phyloP scores from a whole-genome alignment of 2,329 filamentous ascomycete genomes.

The Endocalyx cinctus region DNA sequence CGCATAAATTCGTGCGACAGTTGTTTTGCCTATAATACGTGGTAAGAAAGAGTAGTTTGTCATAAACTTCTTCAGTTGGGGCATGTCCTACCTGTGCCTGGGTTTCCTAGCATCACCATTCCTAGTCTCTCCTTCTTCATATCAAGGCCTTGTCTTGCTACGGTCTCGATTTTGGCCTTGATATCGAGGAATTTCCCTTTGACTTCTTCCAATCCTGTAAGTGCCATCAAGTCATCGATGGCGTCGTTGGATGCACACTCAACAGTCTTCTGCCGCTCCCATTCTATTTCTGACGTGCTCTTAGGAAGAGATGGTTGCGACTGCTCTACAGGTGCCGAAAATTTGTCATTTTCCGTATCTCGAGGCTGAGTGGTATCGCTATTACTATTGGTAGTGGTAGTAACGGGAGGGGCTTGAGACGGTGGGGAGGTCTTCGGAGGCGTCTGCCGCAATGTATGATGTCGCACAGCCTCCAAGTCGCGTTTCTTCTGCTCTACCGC shows the following conservation, averaged over 20 bases:
- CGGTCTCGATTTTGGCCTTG: constrained; percentile 51
- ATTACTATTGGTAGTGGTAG: neutral
- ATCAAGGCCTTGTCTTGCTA: constrained; percentile 43
- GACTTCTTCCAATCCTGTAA: constrained; percentile 57
- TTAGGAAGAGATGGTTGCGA: constrained; percentile 1
- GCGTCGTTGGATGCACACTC: constrained; percentile 42
- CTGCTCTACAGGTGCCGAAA: neutral
- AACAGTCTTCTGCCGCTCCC: constrained; percentile 48
- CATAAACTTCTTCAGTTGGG: too few relatives aligned
- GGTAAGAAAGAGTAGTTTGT: neutral
- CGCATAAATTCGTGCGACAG: constrained; percentile 66
- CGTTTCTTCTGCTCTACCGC: constrained; percentile 9
- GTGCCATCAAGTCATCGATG: constrained; percentile 51
- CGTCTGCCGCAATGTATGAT: neutral
- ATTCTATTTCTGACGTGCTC: constrained; percentile 34
- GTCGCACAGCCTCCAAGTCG: constrained; percentile 8
- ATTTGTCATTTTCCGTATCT: constrained; percentile 3
- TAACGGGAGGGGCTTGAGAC: neutral
- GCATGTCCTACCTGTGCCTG: constrained; percentile 49
- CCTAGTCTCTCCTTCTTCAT: constrained; percentile 50
- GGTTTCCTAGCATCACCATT: constrained; percentile 53
- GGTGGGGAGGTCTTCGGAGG: neutral
- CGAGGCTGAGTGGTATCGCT: neutral
- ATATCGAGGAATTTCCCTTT: constrained; percentile 52
- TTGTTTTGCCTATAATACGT: constrained; percentile 62